A percentile compares a stretch with the other conserved stretches of the same genome.
phyloP scores from a whole-genome alignment of 2,329 filamentous ascomycete species.

The Colletotrichum sidae region DNA sequence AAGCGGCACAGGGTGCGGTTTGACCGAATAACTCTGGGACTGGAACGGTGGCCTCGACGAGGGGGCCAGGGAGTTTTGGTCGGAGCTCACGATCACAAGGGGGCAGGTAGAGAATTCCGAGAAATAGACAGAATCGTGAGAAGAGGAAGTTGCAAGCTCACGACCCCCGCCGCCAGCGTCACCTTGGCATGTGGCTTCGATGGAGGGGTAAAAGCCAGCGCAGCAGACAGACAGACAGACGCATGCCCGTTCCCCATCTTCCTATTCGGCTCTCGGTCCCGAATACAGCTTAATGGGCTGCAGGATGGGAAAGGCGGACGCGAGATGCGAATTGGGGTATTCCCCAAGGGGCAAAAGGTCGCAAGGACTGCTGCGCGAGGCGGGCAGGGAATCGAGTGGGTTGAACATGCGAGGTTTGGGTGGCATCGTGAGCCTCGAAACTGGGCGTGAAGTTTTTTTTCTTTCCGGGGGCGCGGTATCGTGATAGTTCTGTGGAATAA shows the following conservation, averaged over 20 bases:
- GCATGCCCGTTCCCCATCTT: neutral
- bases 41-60: neutral
- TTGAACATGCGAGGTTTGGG: too few relatives aligned
- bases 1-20: neutral
- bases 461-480: too few relatives aligned
- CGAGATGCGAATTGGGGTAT: constrained; percentile 5
- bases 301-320: constrained; percentile 4
- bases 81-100: constrained; percentile 25
- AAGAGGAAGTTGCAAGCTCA: constrained; percentile 14
- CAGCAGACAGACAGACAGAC: neutral
- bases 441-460: too few relatives aligned
- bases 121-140: neutral
- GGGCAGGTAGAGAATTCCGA: constrained; percentile 4
- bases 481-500: too few relatives aligned
- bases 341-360: too few relatives aligned
- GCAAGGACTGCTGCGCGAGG: too few relatives aligned
- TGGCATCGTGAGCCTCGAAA: too few relatives aligned
- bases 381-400: too few relatives aligned
- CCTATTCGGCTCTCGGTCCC: constrained; percentile 25
- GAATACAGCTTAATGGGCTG: constrained; percentile 27
- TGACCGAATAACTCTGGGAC: neutral
- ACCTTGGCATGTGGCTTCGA: constrained; percentile 6
- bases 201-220: neutral
- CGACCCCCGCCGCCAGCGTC: constrained; percentile 2
- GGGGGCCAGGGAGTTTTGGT: neutral